Evolutionary conservation across 1,284 basidiomycete species (phyloP), one percentile per base, ranked within the genome.

Genomic region (Ganoderma meredithae): DNA sequence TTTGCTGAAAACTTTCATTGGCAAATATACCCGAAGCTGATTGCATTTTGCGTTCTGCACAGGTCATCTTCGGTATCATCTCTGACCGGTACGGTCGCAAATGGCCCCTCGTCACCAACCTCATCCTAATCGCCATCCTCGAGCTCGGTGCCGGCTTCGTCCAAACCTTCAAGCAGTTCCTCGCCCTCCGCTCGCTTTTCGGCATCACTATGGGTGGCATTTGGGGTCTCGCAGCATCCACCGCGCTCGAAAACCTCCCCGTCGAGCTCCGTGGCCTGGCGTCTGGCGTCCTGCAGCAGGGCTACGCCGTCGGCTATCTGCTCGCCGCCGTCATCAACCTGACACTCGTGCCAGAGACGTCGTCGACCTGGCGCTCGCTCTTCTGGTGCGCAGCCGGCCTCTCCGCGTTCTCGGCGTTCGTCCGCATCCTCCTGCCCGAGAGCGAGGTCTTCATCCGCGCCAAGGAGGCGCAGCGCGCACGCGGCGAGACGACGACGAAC

Each of bases 51-150:
- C 39, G 2, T 17, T 25, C 13, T 17, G 55, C 59, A n/a, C 66
- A 85, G 84, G 77, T 95, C 69, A 81, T 96, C 72, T 97, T 98
- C 72, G 93, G 92, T 44, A 77, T 95, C 64, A 75, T 93, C 39
- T 93, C 92, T 19, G 95, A 96, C 79, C 87, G 96, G 10, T 97
- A 87, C 78, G 97, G 97, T 2, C 88, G 97, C 56, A 97, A 96
- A 83, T 99, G 95, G 94, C 95, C 96, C 1, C 83, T 98, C 3
- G 89, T 96, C 52, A 74, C 78, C 75, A 98, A 98, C 79, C 81
- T 95, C 61, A 62, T 93, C 19, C 75, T 96, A 59, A 88, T 95
- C 71, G 83, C 86, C n/a, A 80, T 87, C 12, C 88, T 98, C 68
- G 91, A 96, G 73, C 88, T 99, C 19, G 94, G 90, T 0, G 90